Conservation (phyloP, 2,329 filamentous ascomycete genomes). For the Colletotrichum brevisporum region DNA sequence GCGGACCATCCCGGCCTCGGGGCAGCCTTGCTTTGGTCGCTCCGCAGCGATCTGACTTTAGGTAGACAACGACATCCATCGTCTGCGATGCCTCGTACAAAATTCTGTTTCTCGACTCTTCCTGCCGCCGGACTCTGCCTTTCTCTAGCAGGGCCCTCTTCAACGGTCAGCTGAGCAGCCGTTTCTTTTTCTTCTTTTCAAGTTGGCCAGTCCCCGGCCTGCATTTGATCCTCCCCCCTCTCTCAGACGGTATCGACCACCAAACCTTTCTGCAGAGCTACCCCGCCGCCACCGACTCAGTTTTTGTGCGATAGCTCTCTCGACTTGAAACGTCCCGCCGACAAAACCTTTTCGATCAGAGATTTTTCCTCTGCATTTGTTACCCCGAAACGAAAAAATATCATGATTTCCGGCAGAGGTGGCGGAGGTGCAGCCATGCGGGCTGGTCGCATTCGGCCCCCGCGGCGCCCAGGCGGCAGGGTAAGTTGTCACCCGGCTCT, state of each 20-base stretch:
- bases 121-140: conserved; percentile 2
- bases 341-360: not conserved
- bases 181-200: not conserved
- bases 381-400: not conserved
- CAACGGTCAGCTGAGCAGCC: conserved; percentile 6
- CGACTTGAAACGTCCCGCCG: conserved; percentile 26
- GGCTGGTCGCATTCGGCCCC: conserved; percentile 58
- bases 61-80: conserved; percentile 22
- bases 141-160: not conserved
- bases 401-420: conserved; percentile 66
- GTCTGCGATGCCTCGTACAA: conserved; percentile 30
- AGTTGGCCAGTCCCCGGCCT: not conserved
- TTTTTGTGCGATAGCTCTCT: conserved; percentile 31
- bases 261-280: conserved; percentile 33
- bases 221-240: not conserved
- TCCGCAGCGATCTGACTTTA: conserved; percentile 6
- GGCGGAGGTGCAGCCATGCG: conserved; percentile 53
- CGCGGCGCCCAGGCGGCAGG: conserved; percentile 57
- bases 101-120: conserved; percentile 1
- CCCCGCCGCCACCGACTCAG: conserved; percentile 38
- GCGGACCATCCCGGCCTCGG: conserved; percentile 28
- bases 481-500: conserved; percentile 48
- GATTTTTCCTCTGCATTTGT: not conserved
- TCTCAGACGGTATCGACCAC: conserved; percentile 3
- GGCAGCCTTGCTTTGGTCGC: conserved; percentile 25